These are phyloP conservation scores for Inga laurina DNA, from an alignment of 306 rosid genomes.

Conservation along the genomic window DNA sequence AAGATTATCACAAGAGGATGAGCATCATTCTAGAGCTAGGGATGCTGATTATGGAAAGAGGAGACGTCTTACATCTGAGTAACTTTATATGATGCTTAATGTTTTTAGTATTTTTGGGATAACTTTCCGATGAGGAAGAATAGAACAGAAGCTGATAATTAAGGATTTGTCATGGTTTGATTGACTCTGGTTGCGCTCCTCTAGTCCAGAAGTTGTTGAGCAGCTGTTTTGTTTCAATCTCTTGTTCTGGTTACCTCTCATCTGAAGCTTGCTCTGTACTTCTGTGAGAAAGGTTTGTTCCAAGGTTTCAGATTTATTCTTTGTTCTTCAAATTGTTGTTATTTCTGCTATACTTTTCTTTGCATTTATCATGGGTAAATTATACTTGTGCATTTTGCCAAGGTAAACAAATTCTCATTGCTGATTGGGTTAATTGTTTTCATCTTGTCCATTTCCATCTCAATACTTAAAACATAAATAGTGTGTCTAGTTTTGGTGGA, in stretches of 20 bases:
- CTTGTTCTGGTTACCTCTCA: constrained; percentile 44
- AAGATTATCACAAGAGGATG: constrained; percentile 73
- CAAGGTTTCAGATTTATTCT: not conserved
- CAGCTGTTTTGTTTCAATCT: constrained; percentile 45
- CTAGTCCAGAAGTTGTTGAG: constrained; percentile 45
- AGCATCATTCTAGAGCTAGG: constrained; percentile 80
- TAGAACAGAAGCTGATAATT: constrained; percentile 32
- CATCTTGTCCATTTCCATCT: not conserved
- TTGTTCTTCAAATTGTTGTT: not conserved
- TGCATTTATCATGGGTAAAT: not conserved
- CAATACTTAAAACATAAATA: not conserved
- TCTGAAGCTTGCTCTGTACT: constrained; percentile 41
- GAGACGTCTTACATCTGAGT: constrained; percentile 86
- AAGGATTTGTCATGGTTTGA: constrained; percentile 43
- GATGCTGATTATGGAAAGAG: constrained; percentile 97
- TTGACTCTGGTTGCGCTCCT: constrained; percentile 45
- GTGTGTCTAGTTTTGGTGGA: not conserved
- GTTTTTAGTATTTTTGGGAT: constrained; percentile 28
- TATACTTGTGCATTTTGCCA: not conserved
- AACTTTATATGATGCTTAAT: constrained; percentile 36
- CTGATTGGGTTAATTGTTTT: not conserved
- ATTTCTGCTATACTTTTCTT: not conserved
- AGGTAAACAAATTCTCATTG: not conserved
- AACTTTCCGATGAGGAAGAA: constrained; percentile 37
- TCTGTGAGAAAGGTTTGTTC: constrained; percentile 50